phyloP scores from a whole-genome alignment of 2,329 filamentous ascomycete genomes.

The Cyphellophora europaea region DNA sequence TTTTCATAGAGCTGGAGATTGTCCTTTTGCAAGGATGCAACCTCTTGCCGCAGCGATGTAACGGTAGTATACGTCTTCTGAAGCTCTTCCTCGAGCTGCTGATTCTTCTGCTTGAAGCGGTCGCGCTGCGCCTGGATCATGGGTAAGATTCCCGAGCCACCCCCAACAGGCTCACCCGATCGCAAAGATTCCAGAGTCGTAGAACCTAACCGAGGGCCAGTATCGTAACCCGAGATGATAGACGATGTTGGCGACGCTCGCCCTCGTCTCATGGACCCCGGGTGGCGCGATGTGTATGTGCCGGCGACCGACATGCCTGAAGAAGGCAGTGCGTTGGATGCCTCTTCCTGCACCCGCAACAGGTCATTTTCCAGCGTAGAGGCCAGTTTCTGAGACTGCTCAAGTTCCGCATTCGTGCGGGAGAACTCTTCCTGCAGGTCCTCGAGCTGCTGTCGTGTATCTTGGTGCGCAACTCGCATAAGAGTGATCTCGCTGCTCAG shows the following conservation, averaged over 20 bases:
- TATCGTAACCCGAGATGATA: constrained; percentile 94
- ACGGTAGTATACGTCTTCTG: constrained; percentile 74
- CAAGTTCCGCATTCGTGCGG: constrained; percentile 73
- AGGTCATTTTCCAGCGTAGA: constrained; percentile 88
- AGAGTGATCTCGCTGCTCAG: constrained; percentile 88
- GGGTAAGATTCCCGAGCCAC: constrained; percentile 80
- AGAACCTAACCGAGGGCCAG: constrained; percentile 40
- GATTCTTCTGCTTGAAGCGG: constrained; percentile 93
- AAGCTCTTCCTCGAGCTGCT: constrained; percentile 81
- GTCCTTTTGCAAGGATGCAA: constrained; percentile 87
- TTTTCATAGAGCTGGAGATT: constrained; percentile 96
- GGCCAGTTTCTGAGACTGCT: constrained; percentile 74
- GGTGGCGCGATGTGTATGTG: constrained; percentile 75
- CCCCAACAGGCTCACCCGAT: constrained; percentile 58
- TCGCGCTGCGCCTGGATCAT: constrained; percentile 98
- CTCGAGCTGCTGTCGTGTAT: constrained; percentile 72
- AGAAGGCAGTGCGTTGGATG: constrained; percentile 68
- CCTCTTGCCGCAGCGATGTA: constrained; percentile 79
- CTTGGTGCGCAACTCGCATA: constrained; percentile 85
- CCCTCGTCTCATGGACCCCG: constrained; percentile 49
- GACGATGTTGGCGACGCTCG: constrained; percentile 85
- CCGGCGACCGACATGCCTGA: constrained; percentile 88
- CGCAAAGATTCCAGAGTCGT: constrained; percentile 50
- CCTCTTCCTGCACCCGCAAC: constrained; percentile 75
- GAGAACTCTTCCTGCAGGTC: constrained; percentile 76